Base-by-base conservation (phyloP, 1,284 basidiomycete species). In the Cerioporus squamosus region DNA sequence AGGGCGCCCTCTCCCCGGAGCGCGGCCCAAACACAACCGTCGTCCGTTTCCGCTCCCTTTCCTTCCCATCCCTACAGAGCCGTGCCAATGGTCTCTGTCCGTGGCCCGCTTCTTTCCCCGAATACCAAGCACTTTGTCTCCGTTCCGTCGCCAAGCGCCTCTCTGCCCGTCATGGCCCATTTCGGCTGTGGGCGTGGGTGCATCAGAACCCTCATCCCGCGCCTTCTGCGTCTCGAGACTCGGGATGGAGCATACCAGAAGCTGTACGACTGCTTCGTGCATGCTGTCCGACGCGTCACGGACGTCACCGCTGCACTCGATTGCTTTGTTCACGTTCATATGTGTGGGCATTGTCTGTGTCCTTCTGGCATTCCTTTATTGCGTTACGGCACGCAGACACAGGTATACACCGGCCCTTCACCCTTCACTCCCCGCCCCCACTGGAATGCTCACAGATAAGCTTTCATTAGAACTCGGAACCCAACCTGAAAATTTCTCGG, bases 151-250 rank as follows among this genome's bases (percentile, higher is more conserved):
- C n/a, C 29, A 10, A 18, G 24, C 45, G 45, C 45, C 40, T 42
- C 40, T 42, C 29, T 4, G 29, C 29, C 20, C 44, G 44, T 31
- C 44, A 45, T 45, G 23, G 12, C 33, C 44, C 12, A 29, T 45
- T n/a, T n/a, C 45, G 53, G 47, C 18, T 51, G 18, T 45, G 33
- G 15, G 31, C 22, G 23, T 38, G 42, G 54, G 47, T 39, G 48
- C 54, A 44, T 24, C 50, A 49, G 55, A 56, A 56, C 40, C 47
- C 44, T 17, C 26, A 40, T 44, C 42, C 55, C 55, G 55, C 47
- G 26, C 38, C 49, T 56, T 56, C 55, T 44, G 26, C 54, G 14
- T 3, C 29, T 20, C 29, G n/a, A 26, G 46, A 39, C 29, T 42
- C 46, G 40, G 31, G 39, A 40, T 36, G 43, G 51, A 36, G 51